Base-by-base conservation (phyloP, 108 stramenopile genomes). In the Fragilariopsis cylindrus region DNA sequence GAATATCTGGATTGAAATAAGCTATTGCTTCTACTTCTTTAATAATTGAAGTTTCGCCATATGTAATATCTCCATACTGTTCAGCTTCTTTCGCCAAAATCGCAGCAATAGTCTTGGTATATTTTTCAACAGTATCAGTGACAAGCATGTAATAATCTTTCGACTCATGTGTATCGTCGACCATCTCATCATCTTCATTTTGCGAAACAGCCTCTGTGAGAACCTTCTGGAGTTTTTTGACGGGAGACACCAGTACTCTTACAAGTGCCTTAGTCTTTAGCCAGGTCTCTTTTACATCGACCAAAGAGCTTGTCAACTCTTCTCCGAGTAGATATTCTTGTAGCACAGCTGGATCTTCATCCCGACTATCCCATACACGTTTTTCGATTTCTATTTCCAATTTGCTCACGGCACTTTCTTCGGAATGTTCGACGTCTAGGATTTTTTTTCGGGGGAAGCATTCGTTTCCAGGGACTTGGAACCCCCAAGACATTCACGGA, bases 21-120 rank as follows among this genome's bases (percentile, higher is more conserved):
- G 82, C 69, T 3, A 80, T 39, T 19, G 60, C 53, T 44, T 73
- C 82, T 21, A 86, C 54, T 21, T 75, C 60, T 39, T 55, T 58
- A 42, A 91, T 71, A 48, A 86, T 67, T 1, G 64, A 84, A 30
- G 82, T 78, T 41, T 81, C 86, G 43, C 84, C 88, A 0, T 78
- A 66, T 50, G 82, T 57, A 56, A 79, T 76, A 48, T 75, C 77
- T 39, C 82, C 87, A 60, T 78, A 74, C 42, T 60, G 53, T 42
- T 87, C 86, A 47, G 85, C 78, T 62, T 88, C 90, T 49, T 83
- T 77, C 8, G 73, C 81, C 62, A 91, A 49, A 11, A 83, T 81
- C 3, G 75, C 87, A 2, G 76, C 57, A 3, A 91, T 60, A 2
- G 79, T 80, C 5, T 72, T 73, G 53, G 85, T 82, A 77, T 86